Evolutionary conservation across 2,329 filamentous ascomycete species (phyloP), one percentile per base, ranked within the genome.

Genomic region (Ascochyta koolunga): DNA sequence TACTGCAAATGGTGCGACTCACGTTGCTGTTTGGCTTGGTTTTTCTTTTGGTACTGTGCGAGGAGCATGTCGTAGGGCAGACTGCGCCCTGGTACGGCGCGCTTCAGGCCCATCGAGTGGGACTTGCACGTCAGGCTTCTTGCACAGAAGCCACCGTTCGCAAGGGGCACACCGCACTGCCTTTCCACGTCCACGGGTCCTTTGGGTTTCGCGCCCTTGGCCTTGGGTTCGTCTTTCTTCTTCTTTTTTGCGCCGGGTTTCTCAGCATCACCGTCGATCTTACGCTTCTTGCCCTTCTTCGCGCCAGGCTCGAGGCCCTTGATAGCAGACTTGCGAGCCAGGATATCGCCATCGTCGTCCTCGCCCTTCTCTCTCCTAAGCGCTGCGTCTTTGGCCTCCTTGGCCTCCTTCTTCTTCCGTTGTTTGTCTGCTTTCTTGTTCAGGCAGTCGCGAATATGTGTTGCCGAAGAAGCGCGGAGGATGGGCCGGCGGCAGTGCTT

Each of bases 21-120:
- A 93, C 91, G 96, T 76, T 98, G 95, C 78, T 96, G 91, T 70
- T 96, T 96, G 19, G 95, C 95, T 75, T 98, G 95, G 68, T 99
- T 99, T 82, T 97, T 98, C 83, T 98, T 97, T 88, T 82, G 79
- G 57, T 81, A 82, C 50, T 81, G 79, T 31, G 73, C 73, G 13
- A 97, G 82, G 33, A 97, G 80, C 88, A 96, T 95, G 74, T 96
- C 92, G 70, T 97, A 97, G 1, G 93, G 93, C 55, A 96, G 78
- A 38, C 90, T 95, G 57, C 93, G 83, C 0, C 93, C 93, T 5
- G 91, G 89, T 3, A 97, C 93, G 0, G 89, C 89, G 64, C 93
- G 84, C 76, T 97, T 97, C 5, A 93, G 89, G 10, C 93, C 92
- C 93, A 97, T 96, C n/a, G 84, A 88, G 62, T 97, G 93, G 56